Base-by-base conservation (phyloP, 352 stramenopile genomes). In the Phytophthora idaei region DNA sequence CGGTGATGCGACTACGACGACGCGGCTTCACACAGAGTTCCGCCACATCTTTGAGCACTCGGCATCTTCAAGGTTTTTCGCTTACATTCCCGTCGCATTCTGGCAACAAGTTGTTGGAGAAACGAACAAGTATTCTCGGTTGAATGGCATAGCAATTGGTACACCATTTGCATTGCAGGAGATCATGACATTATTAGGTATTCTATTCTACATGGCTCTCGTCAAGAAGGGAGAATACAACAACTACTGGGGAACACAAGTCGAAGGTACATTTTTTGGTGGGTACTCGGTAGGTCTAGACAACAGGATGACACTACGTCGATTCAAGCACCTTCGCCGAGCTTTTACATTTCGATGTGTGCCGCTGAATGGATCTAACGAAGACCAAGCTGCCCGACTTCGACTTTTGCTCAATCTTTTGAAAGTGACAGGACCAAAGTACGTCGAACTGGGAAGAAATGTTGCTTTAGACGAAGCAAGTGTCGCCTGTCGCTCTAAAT, bases 211-310 rank as follows among this genome's bases (percentile, higher is more conserved):
- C 47, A 73, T 69, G 67, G 31, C 44, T 4, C 11, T 73, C 0
- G 34, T 68, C 0, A 31, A 71, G 8, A 78, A 78, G n/a, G 57
- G 39, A 2, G 63, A 73, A 34, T 67, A 63, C 36, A 25, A 55
- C 1, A 75, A 72, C 57, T 75, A 78, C 50, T 80, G 72, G 67
- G 71, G 63, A 2, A 57, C 55, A 0, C 72, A 80, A 47, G 34
- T 61, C 0, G 73, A 76, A 34, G 44, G 67, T 2, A 9, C 17
- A 21, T 21, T 64, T 77, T 7, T 76, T 77, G 41, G 37, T 0
- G 55, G 17, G 3, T 48, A n/a, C 5, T 42, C 7, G 1, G 45
- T 51, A 1, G 9, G 49, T 12, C 49, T 77, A 1, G 65, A 77
- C n/a, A 46, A 11, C 3, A 39, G 74, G 1, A 74, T 78, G 69